These are phyloP conservation scores for Hypoxylon sp. DNA, from an alignment of 2,329 filamentous ascomycete species.

Conservation along the genomic window DNA sequence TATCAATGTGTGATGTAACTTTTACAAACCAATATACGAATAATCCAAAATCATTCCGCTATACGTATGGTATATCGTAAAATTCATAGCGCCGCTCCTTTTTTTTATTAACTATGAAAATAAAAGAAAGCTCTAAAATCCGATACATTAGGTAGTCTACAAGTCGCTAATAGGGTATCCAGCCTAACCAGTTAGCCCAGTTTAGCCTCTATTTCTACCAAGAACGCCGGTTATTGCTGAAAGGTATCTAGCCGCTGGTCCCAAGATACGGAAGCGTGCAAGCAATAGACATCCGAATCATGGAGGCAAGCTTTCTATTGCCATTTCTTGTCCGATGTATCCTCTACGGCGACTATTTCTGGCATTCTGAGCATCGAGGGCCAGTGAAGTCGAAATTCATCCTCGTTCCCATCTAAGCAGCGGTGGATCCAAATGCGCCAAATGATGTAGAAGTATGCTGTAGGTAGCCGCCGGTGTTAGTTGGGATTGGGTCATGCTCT, in stretches of 20 bases:
- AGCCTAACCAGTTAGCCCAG: neutral
- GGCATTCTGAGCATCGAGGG: constrained; percentile 70
- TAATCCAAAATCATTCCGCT: no score
- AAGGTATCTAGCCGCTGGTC: neutral
- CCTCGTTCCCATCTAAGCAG: constrained; percentile 79
- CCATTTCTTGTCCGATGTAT: constrained; percentile 50
- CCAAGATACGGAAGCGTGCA: neutral
- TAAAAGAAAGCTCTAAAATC: neutral
- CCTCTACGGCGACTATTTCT: constrained; percentile 59
- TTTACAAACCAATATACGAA: neutral
- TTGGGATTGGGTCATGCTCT: neutral
- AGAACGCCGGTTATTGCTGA: constrained; percentile 12
- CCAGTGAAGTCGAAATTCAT: constrained; percentile 81
- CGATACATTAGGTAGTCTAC: neutral
- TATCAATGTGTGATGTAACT: neutral
- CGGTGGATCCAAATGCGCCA: constrained; percentile 88
- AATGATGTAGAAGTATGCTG: constrained; percentile 84
- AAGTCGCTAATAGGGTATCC: neutral
- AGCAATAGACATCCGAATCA: neutral
- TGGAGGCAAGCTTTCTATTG: constrained; percentile 24
- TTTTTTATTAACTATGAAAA: neutral
- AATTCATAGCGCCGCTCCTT: neutral
- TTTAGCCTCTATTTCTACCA: constrained; percentile 9
- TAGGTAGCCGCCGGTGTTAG: constrained; percentile 35
- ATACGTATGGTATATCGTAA: no score